Evolutionary conservation across 2,329 filamentous ascomycete genomes (phyloP), one percentile per base, ranked within the genome.

Genomic region (Sporothrix inflata): DNA sequence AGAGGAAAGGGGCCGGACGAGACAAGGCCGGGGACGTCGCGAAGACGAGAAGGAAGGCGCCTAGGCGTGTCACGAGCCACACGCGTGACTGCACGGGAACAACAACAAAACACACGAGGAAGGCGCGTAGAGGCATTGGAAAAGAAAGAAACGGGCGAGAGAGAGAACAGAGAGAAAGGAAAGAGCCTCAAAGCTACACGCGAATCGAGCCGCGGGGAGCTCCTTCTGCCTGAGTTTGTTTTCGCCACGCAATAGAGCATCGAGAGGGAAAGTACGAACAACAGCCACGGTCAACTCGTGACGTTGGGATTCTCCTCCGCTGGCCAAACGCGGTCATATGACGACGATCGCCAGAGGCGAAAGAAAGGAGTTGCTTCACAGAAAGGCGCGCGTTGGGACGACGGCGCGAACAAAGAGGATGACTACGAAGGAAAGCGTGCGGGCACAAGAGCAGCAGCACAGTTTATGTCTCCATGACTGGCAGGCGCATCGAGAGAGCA

Each of bases 261-360:
- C n/a, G 12, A 42, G 14, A 6, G 11, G 34, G 57, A 63, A 63
- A 16, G 57, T 21, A 9, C 57, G n/a, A 42, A 42, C 57, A 14
- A 24, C 38, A 16, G 34, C 14, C 34, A 24, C 0, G 57, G 40
- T 11, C 34, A 16, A 5, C 57, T 24, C 14, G 8, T 57, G 5
- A 19, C 12, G 34, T 42, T 24, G 53, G 47, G 12, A 19, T 5
- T 24, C 11, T 24, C 19, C 34, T 42, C 19, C n/a, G 34, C 12
- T 63, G n/a, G 57, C 9, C 4, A 63, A 63, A 24, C n/a, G 30
- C 7, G 30, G 30, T 63, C 57, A 42, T 63, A 63, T 63, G 57
- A 40, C 57, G 19, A 24, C 34, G 11, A 63, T 42, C n/a, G 19
- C 57, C 7, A 12, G 34, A 42, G 57, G 34, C 57, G 8, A 42